phyloP scores from a whole-genome alignment of 768 basidiomycete species.

The Suillus ampliporus region DNA sequence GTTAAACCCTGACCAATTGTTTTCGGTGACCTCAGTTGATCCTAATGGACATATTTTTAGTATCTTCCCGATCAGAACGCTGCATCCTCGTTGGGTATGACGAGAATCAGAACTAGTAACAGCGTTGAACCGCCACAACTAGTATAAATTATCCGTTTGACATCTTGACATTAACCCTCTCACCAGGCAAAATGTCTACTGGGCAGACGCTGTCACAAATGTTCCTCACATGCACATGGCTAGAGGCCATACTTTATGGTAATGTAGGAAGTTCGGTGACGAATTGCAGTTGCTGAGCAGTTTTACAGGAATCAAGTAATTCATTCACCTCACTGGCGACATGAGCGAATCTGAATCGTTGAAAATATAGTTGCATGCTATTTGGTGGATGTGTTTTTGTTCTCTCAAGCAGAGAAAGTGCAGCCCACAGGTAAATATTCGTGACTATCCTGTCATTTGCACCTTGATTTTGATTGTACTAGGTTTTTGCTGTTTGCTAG shows the following conservation, averaged over 20 bases:
- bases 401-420: neutral
- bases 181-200: neutral
- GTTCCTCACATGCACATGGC: neutral
- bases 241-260: neutral
- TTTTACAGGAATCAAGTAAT: constrained; percentile 1
- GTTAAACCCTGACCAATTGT: no score
- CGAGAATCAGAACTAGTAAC: no score
- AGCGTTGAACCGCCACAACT: no score
- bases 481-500: neutral
- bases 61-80: no score
- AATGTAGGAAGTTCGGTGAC: neutral
- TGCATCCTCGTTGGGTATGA: no score
- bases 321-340: neutral
- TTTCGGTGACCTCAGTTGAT: no score
- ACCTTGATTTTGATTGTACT: neutral
- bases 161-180: neutral
- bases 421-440: neutral
- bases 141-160: no score
- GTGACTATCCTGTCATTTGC: neutral
- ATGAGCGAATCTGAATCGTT: neutral
- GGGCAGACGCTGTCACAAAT: neutral
- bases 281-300: neutral
- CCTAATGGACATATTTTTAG: no score
- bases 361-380: neutral
- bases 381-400: neutral